Evolutionary conservation across 768 basidiomycete genomes (phyloP).

Genomic region (Mycena amicta): DNA sequence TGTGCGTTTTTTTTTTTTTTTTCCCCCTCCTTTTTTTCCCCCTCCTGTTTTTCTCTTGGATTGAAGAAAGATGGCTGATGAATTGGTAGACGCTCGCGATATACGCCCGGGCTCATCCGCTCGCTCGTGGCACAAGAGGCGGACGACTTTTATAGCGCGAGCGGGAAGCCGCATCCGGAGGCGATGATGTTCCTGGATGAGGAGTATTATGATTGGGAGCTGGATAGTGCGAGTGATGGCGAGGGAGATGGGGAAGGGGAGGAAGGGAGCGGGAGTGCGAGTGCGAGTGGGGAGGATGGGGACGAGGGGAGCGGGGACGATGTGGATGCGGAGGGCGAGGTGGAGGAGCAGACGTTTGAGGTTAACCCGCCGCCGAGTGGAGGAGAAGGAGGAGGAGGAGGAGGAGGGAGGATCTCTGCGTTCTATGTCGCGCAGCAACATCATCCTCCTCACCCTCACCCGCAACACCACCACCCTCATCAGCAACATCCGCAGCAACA

Average conservation of each 20-base stretch:
- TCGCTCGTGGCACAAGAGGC: slow-evolving; percentile 24
- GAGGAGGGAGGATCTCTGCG: neutral
- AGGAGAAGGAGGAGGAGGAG: neutral
- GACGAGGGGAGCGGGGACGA: slow-evolving; percentile 3
- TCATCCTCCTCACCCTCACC: neutral
- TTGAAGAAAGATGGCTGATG: neutral
- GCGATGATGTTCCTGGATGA: slow-evolving; percentile 22
- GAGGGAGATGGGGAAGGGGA: slow-evolving; percentile 7
- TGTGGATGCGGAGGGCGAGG: neutral
- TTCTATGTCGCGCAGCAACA: neutral
- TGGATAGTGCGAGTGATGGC: slow-evolving; percentile 19
- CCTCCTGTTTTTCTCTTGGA: no score
- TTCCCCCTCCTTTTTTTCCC: neutral
- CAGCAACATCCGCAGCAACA: neutral
- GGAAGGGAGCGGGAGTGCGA: slow-evolving; percentile 2
- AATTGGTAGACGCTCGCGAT: slow-evolving; percentile 8
- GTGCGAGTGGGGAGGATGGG: slow-evolving; percentile 3
- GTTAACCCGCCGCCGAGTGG: neutral
- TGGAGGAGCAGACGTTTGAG: neutral
- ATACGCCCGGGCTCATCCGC: slow-evolving; percentile 20
- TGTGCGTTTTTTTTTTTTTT: slow-evolving; percentile 11
- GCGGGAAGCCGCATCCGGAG: slow-evolving; percentile 16
- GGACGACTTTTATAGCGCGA: slow-evolving; percentile 20
- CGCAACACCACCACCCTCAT: neutral
- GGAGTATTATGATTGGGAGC: slow-evolving; percentile 26